phyloP scores from a whole-genome alignment of 768 basidiomycete species.

The Suillus subaureus region DNA sequence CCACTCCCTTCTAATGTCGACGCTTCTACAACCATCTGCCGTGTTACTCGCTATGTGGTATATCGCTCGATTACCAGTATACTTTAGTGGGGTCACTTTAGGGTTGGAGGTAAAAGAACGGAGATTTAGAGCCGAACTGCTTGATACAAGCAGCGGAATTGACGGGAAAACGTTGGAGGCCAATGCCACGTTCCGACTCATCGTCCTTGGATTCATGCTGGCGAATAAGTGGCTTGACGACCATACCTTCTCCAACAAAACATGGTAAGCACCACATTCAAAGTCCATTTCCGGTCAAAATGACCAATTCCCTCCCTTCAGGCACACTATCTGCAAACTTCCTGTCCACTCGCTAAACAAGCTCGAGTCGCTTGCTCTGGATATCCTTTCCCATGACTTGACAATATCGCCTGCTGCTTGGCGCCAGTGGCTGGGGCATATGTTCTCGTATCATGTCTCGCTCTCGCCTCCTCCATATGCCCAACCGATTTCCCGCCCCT shows the following conservation, averaged over 20 bases:
- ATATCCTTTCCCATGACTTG: conserved; percentile 70
- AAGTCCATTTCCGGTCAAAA: conserved; percentile 7
- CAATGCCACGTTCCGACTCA: conserved; percentile 69
- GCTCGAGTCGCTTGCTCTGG: conserved; percentile 70
- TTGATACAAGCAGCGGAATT: conserved; percentile 45
- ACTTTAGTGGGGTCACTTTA: conserved; percentile 55
- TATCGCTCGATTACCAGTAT: conserved; percentile 74
- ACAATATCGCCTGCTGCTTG: conserved; percentile 66
- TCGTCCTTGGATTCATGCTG: conserved; percentile 82
- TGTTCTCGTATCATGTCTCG: conserved; percentile 66
- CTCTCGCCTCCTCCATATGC: conserved; percentile 59
- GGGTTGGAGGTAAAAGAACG: conserved; percentile 59
- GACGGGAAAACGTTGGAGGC: conserved; percentile 55
- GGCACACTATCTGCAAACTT: conserved; percentile 81
- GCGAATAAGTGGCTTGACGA: conserved; percentile 90
- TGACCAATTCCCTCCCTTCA: conserved; percentile 29
- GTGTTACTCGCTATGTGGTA: conserved; percentile 82
- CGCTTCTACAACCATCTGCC: conserved; percentile 80
- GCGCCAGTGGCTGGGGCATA: conserved; percentile 70
- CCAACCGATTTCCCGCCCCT: conserved; percentile 81
- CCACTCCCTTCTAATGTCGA: conserved; percentile 76
- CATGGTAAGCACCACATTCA: conserved; percentile 55
- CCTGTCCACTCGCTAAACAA: conserved; percentile 70
- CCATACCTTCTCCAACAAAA: conserved; percentile 88
- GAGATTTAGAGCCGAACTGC: conserved; percentile 63